phyloP scores from a whole-genome alignment of 495 filamentous ascomycete species.

The Penicillium atrosanguineum region DNA sequence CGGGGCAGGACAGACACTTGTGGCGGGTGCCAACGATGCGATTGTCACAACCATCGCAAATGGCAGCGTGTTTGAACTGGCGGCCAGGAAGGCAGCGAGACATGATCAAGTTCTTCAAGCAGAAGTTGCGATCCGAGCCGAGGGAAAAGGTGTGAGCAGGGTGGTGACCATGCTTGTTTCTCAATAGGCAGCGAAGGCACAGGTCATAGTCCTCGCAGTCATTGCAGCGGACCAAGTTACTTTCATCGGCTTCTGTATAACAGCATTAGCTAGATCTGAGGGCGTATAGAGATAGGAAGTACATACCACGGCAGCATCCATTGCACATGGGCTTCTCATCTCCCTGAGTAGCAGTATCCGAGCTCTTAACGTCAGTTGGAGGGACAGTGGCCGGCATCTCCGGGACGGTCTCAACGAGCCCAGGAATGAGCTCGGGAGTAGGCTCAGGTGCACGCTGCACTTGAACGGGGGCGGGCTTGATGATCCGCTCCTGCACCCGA shows the following conservation, averaged over 20 bases:
- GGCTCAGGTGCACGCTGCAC: neutral
- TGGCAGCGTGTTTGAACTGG: conserved; percentile 75
- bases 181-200: conserved; percentile 75
- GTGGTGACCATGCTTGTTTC: conserved; percentile 84
- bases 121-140: conserved; percentile 35
- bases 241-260: conserved; percentile 63
- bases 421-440: conserved; percentile 11
- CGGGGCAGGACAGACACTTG: conserved; percentile 96
- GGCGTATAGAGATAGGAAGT: neutral
- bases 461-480: conserved; percentile 8
- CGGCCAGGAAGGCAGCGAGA: conserved; percentile 77
- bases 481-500: conserved; percentile 5
- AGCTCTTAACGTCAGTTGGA: neutral
- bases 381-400: conserved; percentile 9
- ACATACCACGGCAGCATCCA: conserved; percentile 75
- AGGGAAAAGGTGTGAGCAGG: conserved; percentile 75
- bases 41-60: conserved; percentile 94
- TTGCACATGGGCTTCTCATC: conserved; percentile 81
- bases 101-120: conserved; percentile 43
- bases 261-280: neutral
- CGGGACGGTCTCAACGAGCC: neutral
- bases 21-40: conserved; percentile 86
- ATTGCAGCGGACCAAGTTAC: conserved; percentile 79
- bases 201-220: conserved; percentile 89
- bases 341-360: conserved; percentile 11